Evolutionary conservation across 768 basidiomycete species (phyloP), one percentile per base, ranked within the genome.

Genomic region (Hydnomerulius pinastri): DNA sequence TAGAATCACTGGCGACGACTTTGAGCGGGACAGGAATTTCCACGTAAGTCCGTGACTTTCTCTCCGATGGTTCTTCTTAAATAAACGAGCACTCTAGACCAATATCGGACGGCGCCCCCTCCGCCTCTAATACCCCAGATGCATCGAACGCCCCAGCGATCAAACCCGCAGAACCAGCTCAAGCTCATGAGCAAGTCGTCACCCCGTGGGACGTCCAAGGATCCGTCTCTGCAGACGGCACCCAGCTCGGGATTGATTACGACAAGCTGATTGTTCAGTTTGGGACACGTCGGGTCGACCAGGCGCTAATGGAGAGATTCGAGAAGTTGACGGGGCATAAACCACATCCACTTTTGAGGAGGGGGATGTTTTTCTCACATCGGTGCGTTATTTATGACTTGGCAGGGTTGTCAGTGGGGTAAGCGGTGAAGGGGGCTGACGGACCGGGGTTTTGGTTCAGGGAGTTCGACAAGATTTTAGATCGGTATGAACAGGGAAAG

Each of bases 191-290:
- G 15, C 95, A 98, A 68, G 77, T 93, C 46, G 86, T 99, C 38
- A 98, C 97, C 0, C 97, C 97, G 13, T 99, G 97, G 91, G 93
- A 98, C 58, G 97, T 98, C 6, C 88, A 96, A 59, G 97, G 96
- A 44, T 86, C 84, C 24, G 87, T 97, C 9, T 82, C 90, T 5
- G 79, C 73, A 18, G 92, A 97, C 60, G 97, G 97, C 48, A 87
- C 89, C 62, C 87, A 97, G 73, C 85, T 85, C 48, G 93, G 83
- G 43, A 98, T 98, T 70, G 91, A 99, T 73, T 99, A 99, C 61
- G 90, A 96, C 72, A 98, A 97, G 75, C 80, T 98, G 54, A 76
- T 98, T 48, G 82, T 82, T 62, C 90, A 97, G 67, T 99, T 99
- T 63, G 97, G 97, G 39, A 98, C 97, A 10, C 83, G 86, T 40